These are phyloP conservation scores for Trichosporon inkin DNA, from an alignment of 1,284 basidiomycete species.

Conservation along the genomic window DNA sequence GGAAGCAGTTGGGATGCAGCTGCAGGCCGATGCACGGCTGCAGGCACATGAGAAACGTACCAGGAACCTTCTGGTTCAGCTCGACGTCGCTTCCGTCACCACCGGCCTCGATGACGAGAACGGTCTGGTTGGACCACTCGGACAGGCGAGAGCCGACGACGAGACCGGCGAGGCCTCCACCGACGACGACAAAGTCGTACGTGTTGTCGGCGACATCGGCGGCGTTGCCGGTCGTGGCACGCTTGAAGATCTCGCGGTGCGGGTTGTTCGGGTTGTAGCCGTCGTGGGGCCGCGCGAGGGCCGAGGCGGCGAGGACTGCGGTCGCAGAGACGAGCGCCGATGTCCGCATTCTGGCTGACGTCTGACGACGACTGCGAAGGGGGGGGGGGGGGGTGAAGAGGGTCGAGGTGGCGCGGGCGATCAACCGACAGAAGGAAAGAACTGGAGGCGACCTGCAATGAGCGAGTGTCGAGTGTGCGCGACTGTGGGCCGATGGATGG, in stretches of 20 bases:
- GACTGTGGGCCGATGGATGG: not conserved
- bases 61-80: constrained; percentile 51
- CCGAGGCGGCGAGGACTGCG: constrained; percentile 13
- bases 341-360: not conserved
- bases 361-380: not conserved
- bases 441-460: not conserved
- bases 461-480: too few relatives aligned
- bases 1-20: not conserved
- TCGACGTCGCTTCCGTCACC: constrained; percentile 57
- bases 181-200: constrained; percentile 50
- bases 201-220: constrained; percentile 28
- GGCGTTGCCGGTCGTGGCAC: constrained; percentile 35
- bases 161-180: constrained; percentile 68
- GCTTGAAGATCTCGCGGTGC: constrained; percentile 28
- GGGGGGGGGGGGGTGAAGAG: not conserved
- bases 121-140: constrained; percentile 63
- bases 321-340: not conserved
- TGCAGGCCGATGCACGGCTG: not conserved
- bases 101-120: constrained; percentile 70
- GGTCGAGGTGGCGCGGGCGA: not conserved
- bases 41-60: constrained; percentile 36
- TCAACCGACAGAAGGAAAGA: not conserved
- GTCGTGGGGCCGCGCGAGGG: constrained; percentile 12
- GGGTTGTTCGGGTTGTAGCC: constrained; percentile 32
- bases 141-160: constrained; percentile 67